Evolutionary conservation across 805 yeast species (phyloP).

Genomic region (Metschnikowia lunata): DNA sequence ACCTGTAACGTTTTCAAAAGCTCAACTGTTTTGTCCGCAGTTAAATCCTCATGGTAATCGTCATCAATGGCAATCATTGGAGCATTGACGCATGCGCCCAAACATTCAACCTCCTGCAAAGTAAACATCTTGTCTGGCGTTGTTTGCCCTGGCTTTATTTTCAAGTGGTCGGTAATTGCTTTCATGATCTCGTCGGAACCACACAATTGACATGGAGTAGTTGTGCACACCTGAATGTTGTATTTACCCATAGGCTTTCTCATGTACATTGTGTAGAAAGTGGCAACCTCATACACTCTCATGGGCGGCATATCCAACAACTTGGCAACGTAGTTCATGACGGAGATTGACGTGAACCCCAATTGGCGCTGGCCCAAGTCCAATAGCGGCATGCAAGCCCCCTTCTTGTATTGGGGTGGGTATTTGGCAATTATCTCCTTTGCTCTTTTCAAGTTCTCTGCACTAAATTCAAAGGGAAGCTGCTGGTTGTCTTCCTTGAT

Average conservation of each 20-base stretch:
- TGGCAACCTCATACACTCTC: slow-evolving; percentile 91
- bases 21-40: slow-evolving; percentile 57
- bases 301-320: slow-evolving; percentile 85
- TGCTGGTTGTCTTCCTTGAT: slow-evolving; percentile 61
- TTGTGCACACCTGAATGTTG: slow-evolving; percentile 81
- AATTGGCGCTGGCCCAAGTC: slow-evolving; percentile 85
- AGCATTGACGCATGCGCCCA: slow-evolving; percentile 89
- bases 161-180: slow-evolving; percentile 57
- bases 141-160: slow-evolving; percentile 72
- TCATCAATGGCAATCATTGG: slow-evolving; percentile 86
- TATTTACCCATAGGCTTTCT: slow-evolving; percentile 82
- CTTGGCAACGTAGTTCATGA: slow-evolving; percentile 87
- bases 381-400: slow-evolving; percentile 82
- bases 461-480: slow-evolving; percentile 67
- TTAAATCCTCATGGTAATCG: slow-evolving; percentile 78
- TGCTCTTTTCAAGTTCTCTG: slow-evolving; percentile 65
- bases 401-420: slow-evolving; percentile 83
- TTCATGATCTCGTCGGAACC: slow-evolving; percentile 76
- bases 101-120: slow-evolving; percentile 82
- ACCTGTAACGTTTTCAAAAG: slow-evolving; percentile 58
- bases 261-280: slow-evolving; percentile 88
- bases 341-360: slow-evolving; percentile 81
- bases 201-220: slow-evolving; percentile 85
- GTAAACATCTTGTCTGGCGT: slow-evolving; percentile 73
- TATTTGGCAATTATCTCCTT: slow-evolving; percentile 70